phyloP scores from a whole-genome alignment of 495 filamentous ascomycete genomes.

The Massariosphaeria phaeospora region DNA sequence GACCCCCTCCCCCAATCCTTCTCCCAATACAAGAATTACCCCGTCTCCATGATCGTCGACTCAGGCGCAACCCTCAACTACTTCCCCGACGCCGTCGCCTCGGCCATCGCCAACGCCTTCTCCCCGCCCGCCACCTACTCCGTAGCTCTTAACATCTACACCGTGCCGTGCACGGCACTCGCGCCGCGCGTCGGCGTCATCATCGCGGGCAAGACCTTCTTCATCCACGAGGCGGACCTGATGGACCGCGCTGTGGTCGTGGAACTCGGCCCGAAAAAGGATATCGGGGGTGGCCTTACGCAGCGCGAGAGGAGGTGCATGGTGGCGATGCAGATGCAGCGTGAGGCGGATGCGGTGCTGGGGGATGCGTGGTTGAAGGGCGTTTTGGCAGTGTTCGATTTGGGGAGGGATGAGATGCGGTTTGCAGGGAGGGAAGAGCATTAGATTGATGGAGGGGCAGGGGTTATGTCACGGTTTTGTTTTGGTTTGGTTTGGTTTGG shows the following conservation, averaged over 20 bases:
- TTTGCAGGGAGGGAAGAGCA: conserved; percentile 37
- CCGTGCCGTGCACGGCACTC: conserved; percentile 53
- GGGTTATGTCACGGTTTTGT: too few species aligned
- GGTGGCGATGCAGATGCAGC: conserved; percentile 6
- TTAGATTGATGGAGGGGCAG: too few species aligned
- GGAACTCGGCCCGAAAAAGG: not conserved
- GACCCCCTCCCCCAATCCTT: too few species aligned
- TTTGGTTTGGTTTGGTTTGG: too few species aligned
- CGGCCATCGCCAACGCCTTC: conserved; percentile 48
- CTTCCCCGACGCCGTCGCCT: conserved; percentile 25
- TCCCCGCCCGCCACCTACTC: conserved; percentile 50
- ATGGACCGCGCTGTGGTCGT: conserved; percentile 41
- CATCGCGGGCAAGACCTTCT: conserved; percentile 49
- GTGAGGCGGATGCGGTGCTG: conserved; percentile 44
- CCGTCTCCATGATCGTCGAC: too few species aligned
- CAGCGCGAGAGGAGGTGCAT: conserved; percentile 30
- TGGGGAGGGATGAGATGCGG: conserved; percentile 52
- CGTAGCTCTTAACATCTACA: conserved; percentile 45
- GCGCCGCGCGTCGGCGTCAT: conserved; percentile 51
- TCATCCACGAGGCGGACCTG: conserved; percentile 53
- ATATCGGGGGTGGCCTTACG: not conserved
- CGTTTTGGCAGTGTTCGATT: conserved; percentile 58
- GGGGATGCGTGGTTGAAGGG: conserved; percentile 62
- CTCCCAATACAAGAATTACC: too few species aligned
- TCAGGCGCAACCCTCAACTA: too few species aligned